Conservation (phyloP, 345 rosid genomes). For the Trapa bicornis region DNA sequence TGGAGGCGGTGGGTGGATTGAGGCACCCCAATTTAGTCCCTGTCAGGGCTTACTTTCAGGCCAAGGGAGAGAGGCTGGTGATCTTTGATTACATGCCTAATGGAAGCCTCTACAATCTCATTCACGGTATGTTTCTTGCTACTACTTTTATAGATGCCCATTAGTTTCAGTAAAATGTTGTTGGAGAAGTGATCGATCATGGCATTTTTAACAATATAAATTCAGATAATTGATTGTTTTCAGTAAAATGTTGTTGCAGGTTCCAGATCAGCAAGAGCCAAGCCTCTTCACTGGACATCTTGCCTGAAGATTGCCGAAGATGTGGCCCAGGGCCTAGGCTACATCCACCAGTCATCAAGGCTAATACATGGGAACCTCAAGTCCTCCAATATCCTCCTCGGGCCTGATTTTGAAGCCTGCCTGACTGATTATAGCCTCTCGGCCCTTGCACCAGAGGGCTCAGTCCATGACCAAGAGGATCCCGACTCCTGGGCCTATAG, state of each 20-base stretch:
- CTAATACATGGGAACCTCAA: slow-evolving; percentile 82
- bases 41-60: slow-evolving; percentile 60
- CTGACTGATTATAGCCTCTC: slow-evolving; percentile 78
- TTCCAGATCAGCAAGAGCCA: slow-evolving; percentile 72
- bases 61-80: slow-evolving; percentile 78
- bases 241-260: slow-evolving; percentile 26
- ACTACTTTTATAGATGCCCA: neutral
- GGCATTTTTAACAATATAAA: neutral
- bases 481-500: slow-evolving; percentile 51
- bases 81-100: slow-evolving; percentile 77
- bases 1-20: slow-evolving; percentile 65
- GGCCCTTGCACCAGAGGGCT: slow-evolving; percentile 38
- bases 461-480: slow-evolving; percentile 34
- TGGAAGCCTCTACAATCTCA: slow-evolving; percentile 81
- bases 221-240: neutral
- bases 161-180: too few relatives aligned
- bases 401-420: slow-evolving; percentile 85
- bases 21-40: slow-evolving; percentile 71
- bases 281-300: slow-evolving; percentile 94
- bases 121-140: slow-evolving; percentile 49
- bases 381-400: slow-evolving; percentile 78
- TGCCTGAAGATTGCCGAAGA: slow-evolving; percentile 95
- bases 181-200: too few relatives aligned
- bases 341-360: slow-evolving; percentile 72
- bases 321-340: slow-evolving; percentile 77